A percentile compares a stretch with the other conserved stretches of the same genome.
Evolutionary conservation across 1,139 yeast species (phyloP).

Genomic region (Blastobotrys indianensis): DNA sequence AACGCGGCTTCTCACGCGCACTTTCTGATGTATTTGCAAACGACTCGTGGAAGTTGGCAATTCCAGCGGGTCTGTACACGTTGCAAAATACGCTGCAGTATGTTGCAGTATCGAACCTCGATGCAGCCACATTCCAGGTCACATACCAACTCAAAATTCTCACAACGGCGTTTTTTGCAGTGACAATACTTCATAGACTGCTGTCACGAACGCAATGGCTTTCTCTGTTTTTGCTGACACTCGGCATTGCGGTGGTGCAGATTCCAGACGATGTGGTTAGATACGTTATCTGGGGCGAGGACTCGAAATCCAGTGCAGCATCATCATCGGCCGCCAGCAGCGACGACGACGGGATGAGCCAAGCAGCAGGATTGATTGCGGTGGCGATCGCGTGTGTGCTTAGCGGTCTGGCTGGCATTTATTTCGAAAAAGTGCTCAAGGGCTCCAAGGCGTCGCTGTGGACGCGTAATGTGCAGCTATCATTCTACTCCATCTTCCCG

Average conservation of each 20-base stretch:
- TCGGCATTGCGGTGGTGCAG: slow-evolving; percentile 40
- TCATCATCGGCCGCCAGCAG: not conserved
- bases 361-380: slow-evolving; percentile 34
- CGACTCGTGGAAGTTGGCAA: slow-evolving; percentile 39
- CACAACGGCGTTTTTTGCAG: slow-evolving; percentile 41
- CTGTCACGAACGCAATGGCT: slow-evolving; percentile 35
- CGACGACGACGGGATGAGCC: slow-evolving; percentile 29
- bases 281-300: slow-evolving; percentile 1
- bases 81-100: slow-evolving; percentile 39
- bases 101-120: slow-evolving; percentile 39
- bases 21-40: slow-evolving; percentile 32
- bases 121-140: slow-evolving; percentile 41
- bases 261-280: slow-evolving; percentile 30
- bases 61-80: slow-evolving; percentile 40
- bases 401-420: slow-evolving; percentile 40
- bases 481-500: slow-evolving; percentile 38
- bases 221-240: slow-evolving; percentile 34
- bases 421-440: slow-evolving; percentile 40
- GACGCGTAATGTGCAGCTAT: slow-evolving; percentile 39
- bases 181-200: slow-evolving; percentile 34
- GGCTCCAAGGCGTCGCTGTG: slow-evolving; percentile 36
- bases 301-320: too few relatives aligned
- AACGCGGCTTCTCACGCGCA: slow-evolving; percentile 18
- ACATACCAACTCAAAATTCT: slow-evolving; percentile 40
- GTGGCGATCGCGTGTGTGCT: slow-evolving; percentile 36